phyloP scores from a whole-genome alignment of 2,329 filamentous ascomycete species.

The Fusarium coicis region DNA sequence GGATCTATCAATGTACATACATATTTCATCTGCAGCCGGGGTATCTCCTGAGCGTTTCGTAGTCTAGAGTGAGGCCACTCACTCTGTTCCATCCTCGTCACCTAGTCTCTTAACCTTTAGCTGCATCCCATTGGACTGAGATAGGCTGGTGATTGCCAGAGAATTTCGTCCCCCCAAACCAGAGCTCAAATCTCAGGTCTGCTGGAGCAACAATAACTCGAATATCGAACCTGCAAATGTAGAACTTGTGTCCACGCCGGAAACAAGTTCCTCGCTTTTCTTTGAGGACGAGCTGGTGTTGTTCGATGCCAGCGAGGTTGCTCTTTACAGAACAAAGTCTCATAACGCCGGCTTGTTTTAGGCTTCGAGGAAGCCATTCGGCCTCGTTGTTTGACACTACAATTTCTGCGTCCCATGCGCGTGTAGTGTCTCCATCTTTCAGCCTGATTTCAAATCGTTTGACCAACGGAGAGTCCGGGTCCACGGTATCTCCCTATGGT shows the following conservation, averaged over 20 bases:
- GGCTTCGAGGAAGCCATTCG: constrained; percentile 49
- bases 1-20: constrained; percentile 28
- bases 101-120: neutral
- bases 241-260: constrained; percentile 51
- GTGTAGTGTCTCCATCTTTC: constrained; percentile 46
- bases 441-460: constrained; percentile 50
- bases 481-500: constrained; percentile 52
- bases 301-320: constrained; percentile 52
- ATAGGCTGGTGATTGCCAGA: constrained; percentile 37
- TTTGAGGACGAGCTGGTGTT: constrained; percentile 52
- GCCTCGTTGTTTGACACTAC: constrained; percentile 54
- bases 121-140: constrained; percentile 32
- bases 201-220: constrained; percentile 65
- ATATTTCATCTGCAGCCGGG: constrained; percentile 10
- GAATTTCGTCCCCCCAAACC: constrained; percentile 45
- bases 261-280: constrained; percentile 51
- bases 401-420: constrained; percentile 52
- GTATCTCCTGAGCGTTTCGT: neutral
- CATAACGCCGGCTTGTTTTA: constrained; percentile 51
- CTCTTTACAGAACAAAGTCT: constrained; percentile 54
- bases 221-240: constrained; percentile 58
- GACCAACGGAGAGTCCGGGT: constrained; percentile 48
- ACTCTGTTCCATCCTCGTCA: neutral
- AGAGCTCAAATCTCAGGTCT: constrained; percentile 60
- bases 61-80: neutral